Evolutionary conservation across 257 asterid genomes (phyloP).

Genomic region (Mitragyna speciosa): DNA sequence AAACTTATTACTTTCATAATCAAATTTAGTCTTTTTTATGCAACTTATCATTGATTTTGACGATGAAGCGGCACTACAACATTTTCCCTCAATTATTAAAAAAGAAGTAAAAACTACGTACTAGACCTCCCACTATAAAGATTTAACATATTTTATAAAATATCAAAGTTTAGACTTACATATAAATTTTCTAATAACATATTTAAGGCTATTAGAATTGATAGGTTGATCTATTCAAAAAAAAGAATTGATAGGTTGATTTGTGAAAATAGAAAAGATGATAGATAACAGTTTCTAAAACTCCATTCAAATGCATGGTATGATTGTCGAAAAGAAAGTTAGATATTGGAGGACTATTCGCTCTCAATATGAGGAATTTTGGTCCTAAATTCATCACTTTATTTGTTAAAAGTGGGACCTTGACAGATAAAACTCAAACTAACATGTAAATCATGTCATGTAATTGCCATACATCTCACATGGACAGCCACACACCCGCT

Average conservation of each 20-base stretch:
- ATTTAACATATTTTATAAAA: too few relatives aligned
- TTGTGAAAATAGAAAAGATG: neutral
- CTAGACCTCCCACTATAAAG: neutral
- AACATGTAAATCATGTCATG: constrained; percentile 43
- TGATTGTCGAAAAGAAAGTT: constrained; percentile 10
- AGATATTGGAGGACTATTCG: neutral
- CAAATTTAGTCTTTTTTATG: too few relatives aligned
- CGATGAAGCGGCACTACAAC: too few relatives aligned
- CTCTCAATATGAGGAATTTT: neutral
- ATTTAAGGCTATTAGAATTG: neutral
- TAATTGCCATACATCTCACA: constrained; percentile 50
- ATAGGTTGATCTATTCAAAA: too few relatives aligned
- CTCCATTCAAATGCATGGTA: constrained; percentile 6
- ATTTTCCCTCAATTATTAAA: too few relatives aligned
- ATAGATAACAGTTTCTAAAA: neutral
- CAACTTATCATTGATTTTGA: too few relatives aligned
- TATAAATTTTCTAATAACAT: neutral
- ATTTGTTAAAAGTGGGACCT: constrained; percentile 37
- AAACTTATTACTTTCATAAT: too few relatives aligned
- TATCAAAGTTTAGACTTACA: neutral
- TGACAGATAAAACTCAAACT: constrained; percentile 39
- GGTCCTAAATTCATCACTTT: constrained; percentile 25
- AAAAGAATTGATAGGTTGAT: neutral
- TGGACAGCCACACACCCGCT: constrained; percentile 28
- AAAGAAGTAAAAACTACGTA: neutral